phyloP scores from a whole-genome alignment of 768 basidiomycete genomes.

The Russula foetens region DNA sequence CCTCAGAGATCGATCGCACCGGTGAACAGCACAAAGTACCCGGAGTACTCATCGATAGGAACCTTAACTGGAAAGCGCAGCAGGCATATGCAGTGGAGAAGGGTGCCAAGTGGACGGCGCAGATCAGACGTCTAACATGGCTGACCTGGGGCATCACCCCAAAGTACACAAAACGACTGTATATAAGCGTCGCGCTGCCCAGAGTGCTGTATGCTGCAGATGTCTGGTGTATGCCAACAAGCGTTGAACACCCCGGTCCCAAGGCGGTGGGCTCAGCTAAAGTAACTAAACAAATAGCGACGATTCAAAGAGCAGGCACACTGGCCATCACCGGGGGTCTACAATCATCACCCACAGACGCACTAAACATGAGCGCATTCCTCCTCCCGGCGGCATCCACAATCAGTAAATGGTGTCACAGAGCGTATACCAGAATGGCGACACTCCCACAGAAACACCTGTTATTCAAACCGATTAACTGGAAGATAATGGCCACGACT shows the following conservation, averaged over 20 bases:
- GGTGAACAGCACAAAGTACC: not conserved
- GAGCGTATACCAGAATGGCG: not conserved
- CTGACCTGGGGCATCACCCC: not conserved
- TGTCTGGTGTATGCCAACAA: not conserved
- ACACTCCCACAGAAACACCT: not conserved
- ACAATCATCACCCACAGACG: not conserved
- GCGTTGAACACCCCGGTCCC: too few species aligned
- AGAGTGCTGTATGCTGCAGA: not conserved
- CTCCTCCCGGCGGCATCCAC: not conserved
- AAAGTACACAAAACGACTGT: not conserved
- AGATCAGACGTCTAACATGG: not conserved
- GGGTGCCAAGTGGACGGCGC: not conserved
- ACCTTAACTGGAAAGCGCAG: not conserved
- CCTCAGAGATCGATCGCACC: too few species aligned
- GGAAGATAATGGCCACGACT: not conserved
- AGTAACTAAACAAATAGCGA: too few species aligned
- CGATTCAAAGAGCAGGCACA: too few species aligned
- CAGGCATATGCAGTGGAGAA: not conserved
- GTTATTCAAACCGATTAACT: too few species aligned
- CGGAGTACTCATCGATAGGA: not conserved
- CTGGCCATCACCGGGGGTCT: too few species aligned
- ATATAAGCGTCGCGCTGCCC: not conserved
- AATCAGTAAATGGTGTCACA: not conserved
- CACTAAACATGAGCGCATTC: not conserved
- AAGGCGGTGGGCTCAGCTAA: too few species aligned